Evolutionary conservation across 139 green algal genomes (phyloP), one percentile per base, ranked within the genome.

Genomic region (Coccomyxa sp.): DNA sequence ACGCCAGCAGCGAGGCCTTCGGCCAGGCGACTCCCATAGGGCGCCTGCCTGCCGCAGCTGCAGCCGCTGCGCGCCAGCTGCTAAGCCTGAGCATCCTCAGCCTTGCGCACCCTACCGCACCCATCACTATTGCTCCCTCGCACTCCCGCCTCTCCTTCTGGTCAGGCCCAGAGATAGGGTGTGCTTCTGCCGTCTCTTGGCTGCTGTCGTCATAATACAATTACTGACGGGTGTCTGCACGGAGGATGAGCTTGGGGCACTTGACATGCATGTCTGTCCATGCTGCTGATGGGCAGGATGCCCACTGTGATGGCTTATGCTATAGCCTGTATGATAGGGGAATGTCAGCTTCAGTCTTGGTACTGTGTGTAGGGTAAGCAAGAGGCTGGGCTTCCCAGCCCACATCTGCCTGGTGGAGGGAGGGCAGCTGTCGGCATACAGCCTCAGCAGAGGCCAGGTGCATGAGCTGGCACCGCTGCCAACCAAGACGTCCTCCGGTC

Each of bases 141-240:
- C 79, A 83, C 39, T 79, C 74, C 29, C 18, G 35, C 37, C 80
- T 84, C 36, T 9, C 24, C 16, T 84, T 81, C 50, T 84, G 80
- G 80, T 35, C 68, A 37, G 38, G 69, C 33, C 35, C 22, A 24
- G 69, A 34, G 14, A 34, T 50, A 29, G 27, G 69, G 69, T 74
- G 35, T 18, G n/a, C n/a, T n/a, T n/a, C n/a, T n/a, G n/a, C n/a
- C n/a, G n/a, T n/a, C n/a, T n/a, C n/a, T n/a, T n/a, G n/a, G n/a
- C n/a, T n/a, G n/a, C n/a, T n/a, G n/a, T n/a, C n/a, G n/a, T n/a
- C n/a, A n/a, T n/a, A n/a, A n/a, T n/a, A n/a, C n/a, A n/a, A n/a
- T n/a, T n/a, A n/a, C n/a, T n/a, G n/a, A n/a, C n/a, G n/a, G n/a
- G n/a, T n/a, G n/a, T n/a, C n/a, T n/a, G n/a, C n/a, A n/a, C n/a